Base-by-base conservation (phyloP, 768 basidiomycete genomes). In the Lyophyllum semitale region DNA sequence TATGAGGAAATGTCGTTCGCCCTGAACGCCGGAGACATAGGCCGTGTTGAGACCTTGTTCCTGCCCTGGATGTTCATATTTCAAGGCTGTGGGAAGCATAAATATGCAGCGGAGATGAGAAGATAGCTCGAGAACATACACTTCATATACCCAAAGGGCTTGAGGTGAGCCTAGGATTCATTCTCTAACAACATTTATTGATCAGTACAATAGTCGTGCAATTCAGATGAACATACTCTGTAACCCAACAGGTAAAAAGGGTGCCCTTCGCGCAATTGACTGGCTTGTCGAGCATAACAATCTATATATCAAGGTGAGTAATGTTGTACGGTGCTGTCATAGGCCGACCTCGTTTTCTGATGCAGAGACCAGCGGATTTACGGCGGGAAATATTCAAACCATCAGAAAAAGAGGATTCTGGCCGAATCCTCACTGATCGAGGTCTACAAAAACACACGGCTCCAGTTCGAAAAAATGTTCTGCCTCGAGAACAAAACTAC, bases 221-320 rank as follows among this genome's bases (percentile, higher is more conserved):
- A 60, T 73, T n/a, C 47, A 58, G 1, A 66, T 64, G 48, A 68
- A 70, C 41, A 68, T 71, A 6, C 68, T 73, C 26, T 43, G 65
- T 4, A 80, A 79, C 51, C 77, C 72, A 0, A 75, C 66, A 0
- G 75, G 77, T 0, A 63, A 66, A 32, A 44, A 52, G 7, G 61
- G n/a, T n/a, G n/a, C n/a, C n/a, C n/a, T n/a, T n/a, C n/a, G n/a
- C n/a, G n/a, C n/a, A n/a, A n/a, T n/a, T n/a, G n/a, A n/a, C n/a
- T n/a, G n/a, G n/a, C n/a, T n/a, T n/a, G n/a, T n/a, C n/a, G n/a
- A n/a, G n/a, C 62, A 71, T 1, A 71, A 77, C 27, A 79, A 79
- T 54, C 65, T 78, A 1, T 76, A 70, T n/a, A 76, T 67, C 6
- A 80, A 78, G 64, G 76, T 75, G 20, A 53, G 65, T 44, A 37